phyloP scores from a whole-genome alignment of 2,329 filamentous ascomycete genomes.

The Fusarium liriodendri region DNA sequence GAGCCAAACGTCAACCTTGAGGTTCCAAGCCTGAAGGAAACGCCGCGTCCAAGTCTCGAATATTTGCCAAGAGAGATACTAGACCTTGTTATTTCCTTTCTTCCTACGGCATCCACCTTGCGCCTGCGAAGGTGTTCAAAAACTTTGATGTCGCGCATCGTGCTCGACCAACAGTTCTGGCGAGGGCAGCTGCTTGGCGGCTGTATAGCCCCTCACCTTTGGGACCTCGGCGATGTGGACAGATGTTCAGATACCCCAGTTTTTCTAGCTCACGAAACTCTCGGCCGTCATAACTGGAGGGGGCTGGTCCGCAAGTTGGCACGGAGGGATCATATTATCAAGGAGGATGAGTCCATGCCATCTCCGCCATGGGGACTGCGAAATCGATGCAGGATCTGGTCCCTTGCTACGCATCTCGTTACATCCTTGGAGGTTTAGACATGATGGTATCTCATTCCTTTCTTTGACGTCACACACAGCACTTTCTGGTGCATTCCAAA shows the following conservation, averaged over 20 bases:
- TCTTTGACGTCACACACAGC: not conserved
- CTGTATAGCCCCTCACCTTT: not conserved
- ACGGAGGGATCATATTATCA: not conserved
- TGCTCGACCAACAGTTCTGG: not conserved
- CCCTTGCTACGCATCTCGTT: not conserved
- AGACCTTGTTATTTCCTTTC: not conserved
- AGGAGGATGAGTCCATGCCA: not conserved
- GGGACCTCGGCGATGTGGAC: not conserved
- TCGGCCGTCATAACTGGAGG: not conserved
- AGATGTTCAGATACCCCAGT: not conserved
- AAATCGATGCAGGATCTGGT: slow-evolving; percentile 3
- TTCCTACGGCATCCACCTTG: not conserved
- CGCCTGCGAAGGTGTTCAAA: not conserved
- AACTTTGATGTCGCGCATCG: not conserved
- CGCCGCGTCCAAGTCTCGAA: not conserved
- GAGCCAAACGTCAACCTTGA: too few species aligned
- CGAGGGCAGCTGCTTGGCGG: not conserved
- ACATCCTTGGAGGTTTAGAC: not conserved
- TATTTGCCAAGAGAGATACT: not conserved
- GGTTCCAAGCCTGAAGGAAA: not conserved
- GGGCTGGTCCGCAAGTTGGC: not conserved
- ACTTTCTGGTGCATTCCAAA: too few species aligned
- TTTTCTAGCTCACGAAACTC: not conserved
- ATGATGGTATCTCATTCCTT: too few species aligned
- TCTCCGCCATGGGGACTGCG: not conserved